Percentiles rank a stretch among this genome's conserved stretches.
These are phyloP conservation scores for Trichothecium roseum DNA, from an alignment of 2,329 filamentous ascomycete genomes.

Conservation along the genomic window DNA sequence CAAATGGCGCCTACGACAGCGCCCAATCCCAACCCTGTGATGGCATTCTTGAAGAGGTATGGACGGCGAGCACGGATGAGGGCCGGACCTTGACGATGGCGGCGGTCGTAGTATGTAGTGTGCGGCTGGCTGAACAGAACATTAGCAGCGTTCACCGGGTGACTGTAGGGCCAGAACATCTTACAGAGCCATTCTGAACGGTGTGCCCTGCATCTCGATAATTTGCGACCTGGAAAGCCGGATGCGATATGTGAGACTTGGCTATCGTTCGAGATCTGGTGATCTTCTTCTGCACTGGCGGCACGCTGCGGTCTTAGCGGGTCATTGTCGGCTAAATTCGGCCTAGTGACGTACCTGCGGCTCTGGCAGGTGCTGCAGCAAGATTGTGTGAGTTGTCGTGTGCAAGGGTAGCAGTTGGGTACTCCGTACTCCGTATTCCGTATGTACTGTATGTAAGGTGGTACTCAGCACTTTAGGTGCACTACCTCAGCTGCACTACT, in stretches of 20 bases:
- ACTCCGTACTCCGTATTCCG: too few species aligned
- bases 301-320: conserved; percentile 12
- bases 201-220: too few species aligned
- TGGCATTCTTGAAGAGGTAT: conserved; percentile 80
- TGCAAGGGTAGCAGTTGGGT: too few species aligned
- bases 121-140: conserved; percentile 27
- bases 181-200: too few species aligned
- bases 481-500: too few species aligned
- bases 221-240: too few species aligned
- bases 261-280: background rate
- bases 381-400: too few species aligned
- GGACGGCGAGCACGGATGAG: conserved; percentile 86
- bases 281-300: conserved; percentile 1
- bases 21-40: conserved; percentile 68
- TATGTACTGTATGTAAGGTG: too few species aligned
- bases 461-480: too few species aligned
- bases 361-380: too few species aligned
- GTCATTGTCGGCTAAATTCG: conserved; percentile 13
- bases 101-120: conserved; percentile 81
- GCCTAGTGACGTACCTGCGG: conserved; percentile 3
- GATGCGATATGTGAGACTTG: background rate
- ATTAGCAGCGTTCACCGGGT: background rate
- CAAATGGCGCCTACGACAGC: conserved; percentile 76
- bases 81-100: conserved; percentile 75
- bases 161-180: conserved; percentile 8